Base-by-base conservation (phyloP, 441 rosid genomes). In the Melastoma candidum region DNA sequence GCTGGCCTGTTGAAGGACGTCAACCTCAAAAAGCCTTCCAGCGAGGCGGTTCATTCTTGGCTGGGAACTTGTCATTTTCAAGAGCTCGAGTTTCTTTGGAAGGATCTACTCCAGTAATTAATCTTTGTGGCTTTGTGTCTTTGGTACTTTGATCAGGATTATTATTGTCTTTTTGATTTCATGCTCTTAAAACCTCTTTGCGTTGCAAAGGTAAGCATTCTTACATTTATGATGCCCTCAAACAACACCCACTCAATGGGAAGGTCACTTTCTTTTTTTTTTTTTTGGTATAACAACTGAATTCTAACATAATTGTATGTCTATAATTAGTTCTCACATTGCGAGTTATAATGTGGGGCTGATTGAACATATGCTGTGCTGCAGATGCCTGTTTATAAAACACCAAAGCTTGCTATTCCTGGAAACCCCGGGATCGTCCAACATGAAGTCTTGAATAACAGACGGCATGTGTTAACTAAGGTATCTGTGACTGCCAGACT, bases 81-180 rank as follows among this genome's bases (percentile, higher is more conserved):
- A 90, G 99, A 79, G 95, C 97, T 53, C 84, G 98, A 71, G 87
- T 83, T 64, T 94, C 99, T 26, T 74, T 94, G 59, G 99, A 95
- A 83, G 98, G 98, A 70, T 78, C 85, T 61, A 82, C 80, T 22
- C 95, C 84, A 1, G 99, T 95, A 80, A 82, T 96, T 78, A 60
- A 14, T 32, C 46, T 52, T 25, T 9, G 48, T 12, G 36, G 36
- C 43, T 58, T 36, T 57, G 45, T 36, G 4, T 12, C 27, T 12
- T 17, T 17, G 22, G 22, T 17, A 17, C 22, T 17, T 17, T 17
- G 22, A 17, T 17, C 22, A 17, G 22, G 22, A 17, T 17, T 17
- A 17, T 17, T 17, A 17, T 17, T 17, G 22, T 17, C 22, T 17
- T 17, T 17, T 17, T 17, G 22, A 17, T 17, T 17, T 17, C 22